phyloP scores from a whole-genome alignment of 1,139 yeast species.

The Arxiozyma heterogenica region DNA sequence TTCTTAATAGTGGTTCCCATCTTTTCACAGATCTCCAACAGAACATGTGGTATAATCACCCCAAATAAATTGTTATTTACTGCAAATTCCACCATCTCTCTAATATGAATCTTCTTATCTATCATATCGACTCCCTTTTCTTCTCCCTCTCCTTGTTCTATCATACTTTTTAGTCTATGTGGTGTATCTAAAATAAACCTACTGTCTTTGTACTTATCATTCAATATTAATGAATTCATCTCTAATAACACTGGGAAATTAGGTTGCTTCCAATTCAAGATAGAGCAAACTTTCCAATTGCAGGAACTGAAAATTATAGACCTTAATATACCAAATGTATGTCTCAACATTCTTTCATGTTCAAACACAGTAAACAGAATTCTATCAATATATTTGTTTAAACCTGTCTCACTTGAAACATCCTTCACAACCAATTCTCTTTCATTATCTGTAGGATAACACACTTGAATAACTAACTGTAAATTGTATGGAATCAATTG shows the following conservation, averaged over 20 bases:
- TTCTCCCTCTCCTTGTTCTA: neutral
- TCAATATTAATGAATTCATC: conserved; percentile 51
- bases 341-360: conserved; percentile 55
- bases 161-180: conserved; percentile 11
- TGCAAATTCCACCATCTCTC: conserved; percentile 64
- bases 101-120: conserved; percentile 38
- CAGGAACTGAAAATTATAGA: conserved; percentile 77
- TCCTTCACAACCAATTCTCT: conserved; percentile 46
- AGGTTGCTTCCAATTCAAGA: conserved; percentile 96
- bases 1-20: conserved; percentile 68
- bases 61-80: conserved; percentile 35
- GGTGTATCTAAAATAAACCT: conserved; percentile 29
- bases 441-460: conserved; percentile 72
- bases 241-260: conserved; percentile 88
- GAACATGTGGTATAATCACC: conserved; percentile 47
- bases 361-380: conserved; percentile 65
- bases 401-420: conserved; percentile 35
- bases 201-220: conserved; percentile 24
- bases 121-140: conserved; percentile 3
- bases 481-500: conserved; percentile 46
- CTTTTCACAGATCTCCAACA: conserved; percentile 66
- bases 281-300: conserved; percentile 82
- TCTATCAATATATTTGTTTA: conserved; percentile 69
- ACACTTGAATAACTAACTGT: conserved; percentile 67
- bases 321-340: conserved; percentile 33